Percentiles rank a stretch among this genome's conserved stretches.
Conservation (phyloP, 495 filamentous ascomycete species). For the Trichodelitschia bisporula region DNA sequence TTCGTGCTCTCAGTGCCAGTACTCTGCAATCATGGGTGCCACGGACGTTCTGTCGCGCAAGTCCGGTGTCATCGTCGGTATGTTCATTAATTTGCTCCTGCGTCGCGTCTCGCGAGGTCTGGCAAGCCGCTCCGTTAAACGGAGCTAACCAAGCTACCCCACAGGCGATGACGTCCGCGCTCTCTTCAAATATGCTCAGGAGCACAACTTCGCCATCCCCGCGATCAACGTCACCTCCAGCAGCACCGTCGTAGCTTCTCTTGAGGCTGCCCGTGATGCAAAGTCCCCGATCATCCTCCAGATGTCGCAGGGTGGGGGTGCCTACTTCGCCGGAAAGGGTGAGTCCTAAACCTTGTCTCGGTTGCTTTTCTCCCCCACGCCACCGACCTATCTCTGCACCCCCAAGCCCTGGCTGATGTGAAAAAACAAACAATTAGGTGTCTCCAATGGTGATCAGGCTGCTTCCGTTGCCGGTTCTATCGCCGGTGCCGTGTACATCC, state of each 20-base stretch:
- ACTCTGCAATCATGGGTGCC: constrained; percentile 31
- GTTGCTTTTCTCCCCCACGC: background rate
- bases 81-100: background rate
- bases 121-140: background rate
- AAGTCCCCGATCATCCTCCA: constrained; percentile 80
- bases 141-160: background rate
- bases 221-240: constrained; percentile 89
- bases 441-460: constrained; percentile 61
- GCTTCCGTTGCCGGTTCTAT: constrained; percentile 73
- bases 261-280: constrained; percentile 80
- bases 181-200: constrained; percentile 5
- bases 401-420: background rate
- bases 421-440: constrained; percentile 22
- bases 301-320: constrained; percentile 77
- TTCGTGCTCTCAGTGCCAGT: background rate
- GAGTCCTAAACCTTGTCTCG: constrained; percentile 4
- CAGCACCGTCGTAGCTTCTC: constrained; percentile 62
- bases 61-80: constrained; percentile 57
- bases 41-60: constrained; percentile 46
- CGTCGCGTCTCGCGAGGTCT: background rate
- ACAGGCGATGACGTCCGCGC: constrained; percentile 45
- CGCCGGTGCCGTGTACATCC: constrained; percentile 84
- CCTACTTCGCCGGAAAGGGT: constrained; percentile 86
- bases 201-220: constrained; percentile 43
- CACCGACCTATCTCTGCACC: background rate